Conservation (phyloP, 148 eudicot species). For the Agrostemma githago region DNA sequence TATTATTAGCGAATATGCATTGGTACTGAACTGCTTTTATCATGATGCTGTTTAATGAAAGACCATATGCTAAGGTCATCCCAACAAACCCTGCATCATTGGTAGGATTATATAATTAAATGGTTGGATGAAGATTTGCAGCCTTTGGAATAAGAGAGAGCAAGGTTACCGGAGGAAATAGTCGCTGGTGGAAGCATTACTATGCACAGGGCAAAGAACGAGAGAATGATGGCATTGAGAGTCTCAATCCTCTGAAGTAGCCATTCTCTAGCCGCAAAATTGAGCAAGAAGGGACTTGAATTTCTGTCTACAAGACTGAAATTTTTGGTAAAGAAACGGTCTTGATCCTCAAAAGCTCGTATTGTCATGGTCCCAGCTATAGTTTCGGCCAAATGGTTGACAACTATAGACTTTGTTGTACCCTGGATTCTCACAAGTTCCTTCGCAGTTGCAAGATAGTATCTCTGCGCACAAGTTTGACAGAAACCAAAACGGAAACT, state of each 20-base stretch:
- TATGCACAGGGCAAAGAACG: conserved; percentile 84
- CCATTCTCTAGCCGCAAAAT: conserved; percentile 87
- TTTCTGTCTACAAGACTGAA: conserved; percentile 69
- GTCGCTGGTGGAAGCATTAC: conserved; percentile 82
- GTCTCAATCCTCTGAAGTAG: conserved; percentile 74
- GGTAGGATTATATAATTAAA: background rate
- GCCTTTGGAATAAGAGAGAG: background rate
- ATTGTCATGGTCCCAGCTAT: conserved; percentile 77
- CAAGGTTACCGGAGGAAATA: conserved; percentile 60
- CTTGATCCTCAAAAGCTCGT: conserved; percentile 82
- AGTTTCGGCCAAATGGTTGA: conserved; percentile 89
- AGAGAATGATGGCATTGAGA: conserved; percentile 67
- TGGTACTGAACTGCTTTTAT: conserved; percentile 69
- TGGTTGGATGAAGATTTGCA: background rate
- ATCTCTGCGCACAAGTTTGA: conserved; percentile 40
- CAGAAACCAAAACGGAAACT: background rate
- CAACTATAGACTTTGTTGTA: conserved; percentile 77
- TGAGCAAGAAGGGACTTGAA: conserved; percentile 74
- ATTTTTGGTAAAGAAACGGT: conserved; percentile 63
- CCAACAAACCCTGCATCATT: conserved; percentile 75
- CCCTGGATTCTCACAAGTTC: conserved; percentile 86
- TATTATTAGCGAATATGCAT: conserved; percentile 66
- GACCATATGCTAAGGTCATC: conserved; percentile 90
- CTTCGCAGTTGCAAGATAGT: conserved; percentile 72
- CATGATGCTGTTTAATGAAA: conserved; percentile 61